phyloP scores from a whole-genome alignment of 2,329 filamentous ascomycete species.

The Ramularia collo-cygni region DNA sequence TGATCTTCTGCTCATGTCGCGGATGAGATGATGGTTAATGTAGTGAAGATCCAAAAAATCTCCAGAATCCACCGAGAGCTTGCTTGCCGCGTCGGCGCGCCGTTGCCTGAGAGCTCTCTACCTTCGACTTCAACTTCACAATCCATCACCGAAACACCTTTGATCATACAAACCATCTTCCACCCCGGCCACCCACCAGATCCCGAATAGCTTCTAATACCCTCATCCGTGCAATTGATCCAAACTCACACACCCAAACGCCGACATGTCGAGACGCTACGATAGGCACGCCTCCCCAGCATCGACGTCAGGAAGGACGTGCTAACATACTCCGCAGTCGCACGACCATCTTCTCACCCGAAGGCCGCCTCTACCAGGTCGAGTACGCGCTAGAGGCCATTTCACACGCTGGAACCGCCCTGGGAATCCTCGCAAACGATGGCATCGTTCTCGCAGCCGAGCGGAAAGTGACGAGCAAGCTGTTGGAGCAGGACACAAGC shows the following conservation, averaged over 20 bases:
- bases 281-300: slow-evolving; percentile 18
- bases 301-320: not conserved
- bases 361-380: slow-evolving; percentile 96
- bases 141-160: too few species aligned
- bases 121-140: too few species aligned
- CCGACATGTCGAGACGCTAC: slow-evolving; percentile 30
- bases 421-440: slow-evolving; percentile 95
- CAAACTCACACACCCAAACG: not conserved
- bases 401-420: slow-evolving; percentile 92
- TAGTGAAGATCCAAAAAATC: too few species aligned
- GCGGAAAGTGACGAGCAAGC: slow-evolving; percentile 98
- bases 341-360: slow-evolving; percentile 98
- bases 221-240: too few species aligned
- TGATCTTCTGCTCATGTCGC: too few species aligned
- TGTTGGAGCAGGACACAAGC: slow-evolving; percentile 97
- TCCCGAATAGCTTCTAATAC: too few species aligned
- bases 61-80: too few species aligned
- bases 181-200: too few species aligned
- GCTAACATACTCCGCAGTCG: slow-evolving; percentile 15
- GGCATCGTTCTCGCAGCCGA: slow-evolving; percentile 97
- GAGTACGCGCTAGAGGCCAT: slow-evolving; percentile 99
- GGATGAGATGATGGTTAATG: too few species aligned
- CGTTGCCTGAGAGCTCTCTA: slow-evolving; percentile 3
- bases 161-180: too few species aligned
- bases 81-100: not conserved